These are phyloP conservation scores for Cunninghamia lanceolata DNA, from an alignment of 75 land plant species.

Conservation along the genomic window DNA sequence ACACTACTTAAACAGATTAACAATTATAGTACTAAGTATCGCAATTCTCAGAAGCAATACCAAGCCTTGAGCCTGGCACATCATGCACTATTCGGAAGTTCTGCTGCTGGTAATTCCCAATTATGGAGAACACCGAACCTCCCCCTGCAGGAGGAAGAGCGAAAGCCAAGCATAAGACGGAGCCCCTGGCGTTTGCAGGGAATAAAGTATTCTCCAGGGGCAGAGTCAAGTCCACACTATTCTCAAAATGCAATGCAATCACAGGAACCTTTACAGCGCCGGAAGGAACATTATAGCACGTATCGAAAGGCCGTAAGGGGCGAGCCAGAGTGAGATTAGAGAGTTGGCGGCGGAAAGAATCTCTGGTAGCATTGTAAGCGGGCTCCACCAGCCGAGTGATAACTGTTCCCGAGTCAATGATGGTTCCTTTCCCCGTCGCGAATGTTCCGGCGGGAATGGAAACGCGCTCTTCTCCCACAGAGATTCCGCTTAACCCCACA, in stretches of 20 bases:
- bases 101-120: constrained; percentile 64
- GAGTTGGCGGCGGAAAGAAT: constrained; percentile 38
- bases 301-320: constrained; percentile 32
- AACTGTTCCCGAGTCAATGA: constrained; percentile 60
- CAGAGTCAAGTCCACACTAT: constrained; percentile 41
- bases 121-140: constrained; percentile 43
- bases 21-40: background rate
- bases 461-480: too few relatives aligned
- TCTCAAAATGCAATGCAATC: constrained; percentile 46
- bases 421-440: constrained; percentile 62
- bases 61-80: constrained; percentile 36
- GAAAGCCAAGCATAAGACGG: constrained; percentile 50
- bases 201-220: constrained; percentile 33
- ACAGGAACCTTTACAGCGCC: constrained; percentile 16
- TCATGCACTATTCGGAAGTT: constrained; percentile 51
- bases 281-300: constrained; percentile 42
- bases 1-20: too few relatives aligned
- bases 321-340: constrained; percentile 24
- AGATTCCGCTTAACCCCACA: too few relatives aligned
- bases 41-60: constrained; percentile 50
- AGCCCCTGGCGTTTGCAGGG: constrained; percentile 40
- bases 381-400: constrained; percentile 48
- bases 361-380: constrained; percentile 47
- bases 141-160: constrained; percentile 42
- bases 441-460: too few relatives aligned